Evolutionary conservation across 352 stramenopile species (phyloP).

Genomic region (Phytopythium oedochilum): DNA sequence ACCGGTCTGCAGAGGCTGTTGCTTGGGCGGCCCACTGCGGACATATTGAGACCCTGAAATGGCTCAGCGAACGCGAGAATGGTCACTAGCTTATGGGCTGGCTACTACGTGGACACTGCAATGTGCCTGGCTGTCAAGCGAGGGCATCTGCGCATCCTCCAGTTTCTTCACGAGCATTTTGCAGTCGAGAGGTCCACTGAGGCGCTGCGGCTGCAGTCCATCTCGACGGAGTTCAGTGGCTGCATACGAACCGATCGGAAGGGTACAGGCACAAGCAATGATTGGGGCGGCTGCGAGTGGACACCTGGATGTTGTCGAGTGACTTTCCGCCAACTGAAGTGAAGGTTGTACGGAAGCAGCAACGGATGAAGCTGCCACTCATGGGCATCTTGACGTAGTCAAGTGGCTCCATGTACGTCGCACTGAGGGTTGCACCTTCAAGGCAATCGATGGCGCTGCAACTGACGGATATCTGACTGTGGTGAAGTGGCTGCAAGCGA

Average conservation of each 20-base stretch:
- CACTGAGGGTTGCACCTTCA: background rate
- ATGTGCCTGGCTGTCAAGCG: constrained; percentile 18
- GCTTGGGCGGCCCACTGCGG: background rate
- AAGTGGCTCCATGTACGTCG: background rate
- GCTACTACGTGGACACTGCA: background rate
- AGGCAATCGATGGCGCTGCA: background rate
- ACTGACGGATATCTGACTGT: background rate
- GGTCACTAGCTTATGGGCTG: constrained; percentile 4
- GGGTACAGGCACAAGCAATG: constrained; percentile 24
- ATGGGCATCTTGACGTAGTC: background rate
- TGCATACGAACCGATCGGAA: constrained; percentile 18
- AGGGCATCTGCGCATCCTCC: constrained; percentile 19
- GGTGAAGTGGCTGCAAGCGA: background rate
- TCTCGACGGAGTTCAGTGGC: constrained; percentile 21
- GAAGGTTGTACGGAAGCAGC: background rate
- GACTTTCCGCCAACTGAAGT: background rate
- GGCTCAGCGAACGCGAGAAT: constrained; percentile 16
- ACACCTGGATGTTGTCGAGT: constrained; percentile 18
- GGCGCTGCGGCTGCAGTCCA: constrained; percentile 16
- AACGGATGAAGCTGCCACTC: background rate
- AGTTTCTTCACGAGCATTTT: constrained; percentile 32
- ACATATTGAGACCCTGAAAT: constrained; percentile 27
- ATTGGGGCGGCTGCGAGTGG: constrained; percentile 19
- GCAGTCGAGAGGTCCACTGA: constrained; percentile 14
- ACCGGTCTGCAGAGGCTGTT: background rate